Percentiles rank a stretch among this genome's conserved stretches.
These are phyloP conservation scores for Chenopodium quinoa DNA, from an alignment of 148 eudicot genomes.

Conservation along the genomic window DNA sequence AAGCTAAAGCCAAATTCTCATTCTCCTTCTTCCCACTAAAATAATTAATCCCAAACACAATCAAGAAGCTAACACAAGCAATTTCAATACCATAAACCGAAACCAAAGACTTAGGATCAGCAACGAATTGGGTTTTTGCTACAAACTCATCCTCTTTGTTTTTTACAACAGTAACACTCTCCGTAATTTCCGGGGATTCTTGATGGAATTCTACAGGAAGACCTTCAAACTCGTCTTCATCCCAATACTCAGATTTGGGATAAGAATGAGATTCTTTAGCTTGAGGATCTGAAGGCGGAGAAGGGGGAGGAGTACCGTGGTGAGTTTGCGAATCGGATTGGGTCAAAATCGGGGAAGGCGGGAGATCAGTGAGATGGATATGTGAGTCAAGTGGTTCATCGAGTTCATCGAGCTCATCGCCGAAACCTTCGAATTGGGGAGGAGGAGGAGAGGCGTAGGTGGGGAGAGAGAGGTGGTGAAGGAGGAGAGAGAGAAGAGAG, in stretches of 20 bases:
- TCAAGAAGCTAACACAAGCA: constrained; percentile 52
- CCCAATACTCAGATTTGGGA: constrained; percentile 58
- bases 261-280: constrained; percentile 18
- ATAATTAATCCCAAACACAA: constrained; percentile 60
- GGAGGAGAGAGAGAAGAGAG: constrained; percentile 48
- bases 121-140: neutral
- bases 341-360: constrained; percentile 40
- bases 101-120: neutral
- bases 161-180: neutral
- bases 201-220: constrained; percentile 41
- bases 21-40: constrained; percentile 79
- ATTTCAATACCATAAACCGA: constrained; percentile 49
- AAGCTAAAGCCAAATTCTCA: constrained; percentile 75
- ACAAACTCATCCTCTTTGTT: neutral
- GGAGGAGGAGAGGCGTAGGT: constrained; percentile 37
- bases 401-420: constrained; percentile 41
- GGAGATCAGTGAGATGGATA: constrained; percentile 41
- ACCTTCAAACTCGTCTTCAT: constrained; percentile 99
- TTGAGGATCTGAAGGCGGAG: constrained; percentile 29
- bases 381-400: constrained; percentile 35
- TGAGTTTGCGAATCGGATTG: constrained; percentile 24
- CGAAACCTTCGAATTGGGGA: constrained; percentile 49
- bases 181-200: neutral
- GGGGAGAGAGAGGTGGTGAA: constrained; percentile 36
- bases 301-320: constrained; percentile 1